phyloP scores from a whole-genome alignment of 75 land plant species.

The Selaginella tamariscina region DNA sequence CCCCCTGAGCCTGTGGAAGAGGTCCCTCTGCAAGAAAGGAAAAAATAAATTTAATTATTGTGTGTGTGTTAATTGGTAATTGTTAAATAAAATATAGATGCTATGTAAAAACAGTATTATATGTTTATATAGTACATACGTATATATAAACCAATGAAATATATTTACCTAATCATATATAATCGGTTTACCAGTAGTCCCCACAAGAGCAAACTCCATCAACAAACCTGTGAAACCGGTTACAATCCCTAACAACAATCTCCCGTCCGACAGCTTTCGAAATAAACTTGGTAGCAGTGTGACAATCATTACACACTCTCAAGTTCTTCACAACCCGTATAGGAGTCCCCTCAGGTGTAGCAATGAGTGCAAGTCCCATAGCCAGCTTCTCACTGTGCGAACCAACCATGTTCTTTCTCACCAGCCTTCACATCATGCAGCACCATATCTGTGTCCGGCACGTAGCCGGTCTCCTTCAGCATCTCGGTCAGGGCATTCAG shows the following conservation, averaged over 20 bases:
- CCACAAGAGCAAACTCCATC: neutral
- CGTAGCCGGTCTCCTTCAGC: neutral
- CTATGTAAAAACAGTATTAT: too few species aligned
- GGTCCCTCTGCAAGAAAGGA: too few species aligned
- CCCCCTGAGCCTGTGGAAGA: conserved; percentile 4
- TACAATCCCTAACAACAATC: neutral
- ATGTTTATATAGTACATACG: too few species aligned
- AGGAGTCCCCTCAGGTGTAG: neutral
- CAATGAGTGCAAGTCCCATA: neutral
- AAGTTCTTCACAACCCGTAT: neutral
- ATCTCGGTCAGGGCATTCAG: neutral
- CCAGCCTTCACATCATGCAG: neutral
- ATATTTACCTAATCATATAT: too few species aligned
- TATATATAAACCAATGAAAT: too few species aligned
- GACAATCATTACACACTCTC: neutral
- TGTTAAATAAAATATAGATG: too few species aligned
- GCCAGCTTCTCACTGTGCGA: neutral
- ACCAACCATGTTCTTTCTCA: neutral
- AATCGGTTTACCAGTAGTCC: neutral
- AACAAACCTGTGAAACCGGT: neutral
- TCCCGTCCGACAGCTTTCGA: neutral
- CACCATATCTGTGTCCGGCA: neutral
- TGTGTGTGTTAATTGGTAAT: too few species aligned
- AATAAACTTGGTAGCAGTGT: neutral
- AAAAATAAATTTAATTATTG: too few species aligned